These are phyloP conservation scores for Gossypium australe DNA, from an alignment of 345 rosid species.

Conservation along the genomic window DNA sequence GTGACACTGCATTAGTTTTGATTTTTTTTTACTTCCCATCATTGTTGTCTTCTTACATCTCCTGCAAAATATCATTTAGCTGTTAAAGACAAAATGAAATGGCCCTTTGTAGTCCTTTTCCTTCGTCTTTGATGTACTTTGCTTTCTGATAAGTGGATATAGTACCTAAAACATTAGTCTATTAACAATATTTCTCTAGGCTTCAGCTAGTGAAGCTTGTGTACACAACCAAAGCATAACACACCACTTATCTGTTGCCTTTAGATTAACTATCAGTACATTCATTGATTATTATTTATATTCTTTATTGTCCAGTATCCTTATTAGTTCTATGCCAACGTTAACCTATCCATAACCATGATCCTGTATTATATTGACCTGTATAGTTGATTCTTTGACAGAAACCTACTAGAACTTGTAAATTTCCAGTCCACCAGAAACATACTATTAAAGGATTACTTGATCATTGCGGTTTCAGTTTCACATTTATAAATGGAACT, in stretches of 20 bases:
- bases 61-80: not conserved
- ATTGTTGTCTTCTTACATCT: not conserved
- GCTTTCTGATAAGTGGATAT: not conserved
- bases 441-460: not conserved
- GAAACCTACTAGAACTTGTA: not conserved
- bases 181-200: not conserved
- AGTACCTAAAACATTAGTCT: not conserved
- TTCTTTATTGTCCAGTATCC: not conserved
- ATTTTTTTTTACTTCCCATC: not conserved
- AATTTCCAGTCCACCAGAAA: not conserved
- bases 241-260: not conserved
- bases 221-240: not conserved
- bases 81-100: not conserved
- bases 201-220: not conserved
- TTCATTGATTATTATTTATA: not conserved
- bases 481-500: not conserved
- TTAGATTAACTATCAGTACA: not conserved
- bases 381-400: not conserved
- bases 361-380: not conserved
- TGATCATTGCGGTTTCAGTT: not conserved
- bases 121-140: not conserved
- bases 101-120: not conserved
- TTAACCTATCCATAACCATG: not conserved
- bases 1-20: not conserved
- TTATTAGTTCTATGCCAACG: not conserved